Evolutionary conservation across 345 rosid genomes (phyloP), one percentile per base, ranked within the genome.

Genomic region (Angophora floribunda): DNA sequence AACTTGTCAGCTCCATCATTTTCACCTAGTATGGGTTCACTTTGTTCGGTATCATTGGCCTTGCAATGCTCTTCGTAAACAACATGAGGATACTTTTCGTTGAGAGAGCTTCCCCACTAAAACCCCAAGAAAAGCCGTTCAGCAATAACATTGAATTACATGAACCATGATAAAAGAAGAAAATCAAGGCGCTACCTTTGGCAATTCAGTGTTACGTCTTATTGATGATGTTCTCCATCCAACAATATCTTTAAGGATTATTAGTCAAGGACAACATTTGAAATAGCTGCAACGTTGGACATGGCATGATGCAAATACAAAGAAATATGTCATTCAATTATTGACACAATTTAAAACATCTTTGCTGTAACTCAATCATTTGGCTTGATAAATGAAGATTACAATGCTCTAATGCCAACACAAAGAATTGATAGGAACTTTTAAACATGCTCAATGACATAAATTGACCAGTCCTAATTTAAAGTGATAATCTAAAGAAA

Each of bases 161-260:
- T 75, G 57, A 75, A 61, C 51, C 36, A 36, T 26, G 36, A 52
- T 47, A 13, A 32, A n/a, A 15, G 65, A 52, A n/a, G 84, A 51
- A 75, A 17, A 7, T 51, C 24, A 65, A 36, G 30, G 28, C 26
- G 50, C 55, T 91, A 95, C 99, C 98, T 96, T 98, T 8, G 99
- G 99, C 86, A 98, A 93, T 89, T 97, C 99, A 88, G 89, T 91
- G 85, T 92, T 90, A 88, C 96, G 96, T 92, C 99, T 93, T 88
- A 98, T 96, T 45, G 98, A 98, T 53, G 99, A 95, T 12, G 99
- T 98, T 93, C 97, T 97, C 99, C 99, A 98, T 52, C 99, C 99
- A 86, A 98, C 99, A 36, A 97, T 93, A 93, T 96, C 99, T 98
- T 86, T 86, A 89, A 70, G 57, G 85, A 17, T 90, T 90, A 61